Percentiles rank a stretch among this genome's conserved stretches.
These are phyloP conservation scores for Diaporthe batatas DNA, from an alignment of 2,329 filamentous ascomycete genomes.

Conservation along the genomic window DNA sequence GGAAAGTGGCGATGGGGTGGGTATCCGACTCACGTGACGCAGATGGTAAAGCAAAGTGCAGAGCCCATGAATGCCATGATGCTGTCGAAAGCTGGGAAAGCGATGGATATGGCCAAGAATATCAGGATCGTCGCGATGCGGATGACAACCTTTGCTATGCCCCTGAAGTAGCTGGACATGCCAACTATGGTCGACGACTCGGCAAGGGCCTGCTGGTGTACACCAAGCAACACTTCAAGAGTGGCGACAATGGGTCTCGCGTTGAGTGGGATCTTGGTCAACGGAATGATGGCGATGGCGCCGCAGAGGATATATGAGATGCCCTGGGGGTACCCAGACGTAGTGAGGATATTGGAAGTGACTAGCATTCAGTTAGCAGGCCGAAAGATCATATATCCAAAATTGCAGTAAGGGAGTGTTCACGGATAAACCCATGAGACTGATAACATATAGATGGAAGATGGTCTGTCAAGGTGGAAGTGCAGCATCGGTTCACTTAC, in stretches of 20 bases:
- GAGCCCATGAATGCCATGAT: conserved; percentile 94
- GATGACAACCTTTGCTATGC: conserved; percentile 70
- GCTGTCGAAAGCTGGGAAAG: conserved; percentile 83
- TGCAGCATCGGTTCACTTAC: background rate
- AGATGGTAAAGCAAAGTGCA: conserved; percentile 92
- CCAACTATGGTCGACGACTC: conserved; percentile 63
- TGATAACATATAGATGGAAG: background rate
- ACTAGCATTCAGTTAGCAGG: conserved; percentile 53
- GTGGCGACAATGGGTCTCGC: conserved; percentile 90
- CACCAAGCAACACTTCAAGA: conserved; percentile 82
- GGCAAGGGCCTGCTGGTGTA: conserved; percentile 67
- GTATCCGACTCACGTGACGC: conserved; percentile 66
- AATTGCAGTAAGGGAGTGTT: background rate
- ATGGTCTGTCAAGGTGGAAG: background rate
- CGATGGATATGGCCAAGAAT: conserved; percentile 79
- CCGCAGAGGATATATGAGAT: conserved; percentile 85
- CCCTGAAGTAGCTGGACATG: conserved; percentile 68
- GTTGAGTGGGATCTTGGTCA: conserved; percentile 95
- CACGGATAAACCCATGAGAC: background rate
- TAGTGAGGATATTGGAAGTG: conserved; percentile 87
- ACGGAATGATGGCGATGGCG: conserved; percentile 91
- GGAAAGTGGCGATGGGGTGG: no score
- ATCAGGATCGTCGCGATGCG: conserved; percentile 76
- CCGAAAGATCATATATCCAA: background rate
- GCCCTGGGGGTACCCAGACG: conserved; percentile 77